Evolutionary conservation across 169 alveolate genomes (phyloP).

Genomic region (Babesia sp.): DNA sequence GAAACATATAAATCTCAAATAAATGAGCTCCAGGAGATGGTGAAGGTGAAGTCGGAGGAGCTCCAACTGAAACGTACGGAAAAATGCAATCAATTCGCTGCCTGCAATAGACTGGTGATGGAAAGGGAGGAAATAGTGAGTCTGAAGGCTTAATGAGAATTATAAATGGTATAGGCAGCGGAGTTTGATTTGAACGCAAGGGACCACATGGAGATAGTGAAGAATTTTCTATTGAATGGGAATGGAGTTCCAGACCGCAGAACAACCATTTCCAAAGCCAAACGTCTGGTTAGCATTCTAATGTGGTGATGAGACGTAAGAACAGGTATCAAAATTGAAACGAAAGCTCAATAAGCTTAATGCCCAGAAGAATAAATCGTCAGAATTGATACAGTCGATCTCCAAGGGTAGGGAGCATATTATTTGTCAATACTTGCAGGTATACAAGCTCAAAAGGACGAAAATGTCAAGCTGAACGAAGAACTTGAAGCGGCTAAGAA

Average conservation of each 20-base stretch:
- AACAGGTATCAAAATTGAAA: not conserved
- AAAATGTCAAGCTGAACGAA: not conserved
- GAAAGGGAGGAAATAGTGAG: constrained; percentile 5
- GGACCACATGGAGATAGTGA: not conserved
- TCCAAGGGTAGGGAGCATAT: not conserved
- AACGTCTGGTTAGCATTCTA: not conserved
- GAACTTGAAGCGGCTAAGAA: constrained; percentile 6
- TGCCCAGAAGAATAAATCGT: not conserved
- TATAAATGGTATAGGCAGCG: not conserved
- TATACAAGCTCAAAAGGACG: not conserved
- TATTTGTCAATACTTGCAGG: too few relatives aligned
- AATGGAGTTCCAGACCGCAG: not conserved
- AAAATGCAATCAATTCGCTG: not conserved
- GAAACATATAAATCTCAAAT: not conserved
- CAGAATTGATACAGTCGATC: not conserved
- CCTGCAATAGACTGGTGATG: constrained; percentile 6
- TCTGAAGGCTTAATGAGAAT: not conserved
- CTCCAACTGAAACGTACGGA: not conserved
- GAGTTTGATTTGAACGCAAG: not conserved
- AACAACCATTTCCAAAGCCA: not conserved
- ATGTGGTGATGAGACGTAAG: not conserved
- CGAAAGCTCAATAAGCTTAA: not conserved
- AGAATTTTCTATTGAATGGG: not conserved
- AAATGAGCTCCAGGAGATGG: not conserved
- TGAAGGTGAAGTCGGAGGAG: not conserved